Percentiles rank a stretch among this genome's conserved stretches.
Conservation (phyloP, 1,284 basidiomycete genomes). For the Hemileia vastatrix region DNA sequence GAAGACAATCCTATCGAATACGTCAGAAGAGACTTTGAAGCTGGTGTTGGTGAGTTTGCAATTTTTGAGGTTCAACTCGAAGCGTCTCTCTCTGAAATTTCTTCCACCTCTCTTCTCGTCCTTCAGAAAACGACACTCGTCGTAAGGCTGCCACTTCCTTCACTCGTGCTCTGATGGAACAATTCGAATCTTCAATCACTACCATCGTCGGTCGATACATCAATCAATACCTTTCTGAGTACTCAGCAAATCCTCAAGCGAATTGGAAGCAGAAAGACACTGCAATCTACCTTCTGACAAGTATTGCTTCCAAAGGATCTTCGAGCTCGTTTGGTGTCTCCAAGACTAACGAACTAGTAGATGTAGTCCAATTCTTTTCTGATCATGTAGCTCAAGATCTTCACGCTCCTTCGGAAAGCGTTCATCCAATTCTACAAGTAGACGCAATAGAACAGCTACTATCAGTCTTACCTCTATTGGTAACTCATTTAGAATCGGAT, state of each 20-base stretch:
- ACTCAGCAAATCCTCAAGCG: slow-evolving; percentile 52
- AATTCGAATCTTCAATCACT: slow-evolving; percentile 70
- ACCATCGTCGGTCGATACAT: slow-evolving; percentile 77
- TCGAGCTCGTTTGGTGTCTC: slow-evolving; percentile 84
- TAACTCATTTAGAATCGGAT: slow-evolving; percentile 58
- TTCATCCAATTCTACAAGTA: slow-evolving; percentile 84
- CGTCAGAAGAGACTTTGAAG: slow-evolving; percentile 78
- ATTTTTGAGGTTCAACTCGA: slow-evolving; percentile 45
- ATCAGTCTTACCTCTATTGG: slow-evolving; percentile 75
- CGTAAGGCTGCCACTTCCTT: slow-evolving; percentile 88
- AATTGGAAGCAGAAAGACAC: slow-evolving; percentile 93
- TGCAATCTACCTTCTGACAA: slow-evolving; percentile 86
- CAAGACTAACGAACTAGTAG: slow-evolving; percentile 77
- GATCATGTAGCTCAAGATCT: slow-evolving; percentile 84
- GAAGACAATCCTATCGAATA: slow-evolving; percentile 95
- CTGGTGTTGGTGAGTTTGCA: slow-evolving; percentile 48
- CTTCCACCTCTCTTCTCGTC: background rate
- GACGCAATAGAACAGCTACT: slow-evolving; percentile 91
- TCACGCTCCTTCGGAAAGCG: slow-evolving; percentile 58
- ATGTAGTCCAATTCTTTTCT: slow-evolving; percentile 90
- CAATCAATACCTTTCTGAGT: slow-evolving; percentile 57
- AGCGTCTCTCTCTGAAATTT: slow-evolving; percentile 45
- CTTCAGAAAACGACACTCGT: slow-evolving; percentile 57
- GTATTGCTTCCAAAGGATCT: slow-evolving; percentile 75
- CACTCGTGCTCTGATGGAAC: slow-evolving; percentile 71